phyloP scores from a whole-genome alignment of 1,139 yeast species.

The Sugiyamaella neomexicana region DNA sequence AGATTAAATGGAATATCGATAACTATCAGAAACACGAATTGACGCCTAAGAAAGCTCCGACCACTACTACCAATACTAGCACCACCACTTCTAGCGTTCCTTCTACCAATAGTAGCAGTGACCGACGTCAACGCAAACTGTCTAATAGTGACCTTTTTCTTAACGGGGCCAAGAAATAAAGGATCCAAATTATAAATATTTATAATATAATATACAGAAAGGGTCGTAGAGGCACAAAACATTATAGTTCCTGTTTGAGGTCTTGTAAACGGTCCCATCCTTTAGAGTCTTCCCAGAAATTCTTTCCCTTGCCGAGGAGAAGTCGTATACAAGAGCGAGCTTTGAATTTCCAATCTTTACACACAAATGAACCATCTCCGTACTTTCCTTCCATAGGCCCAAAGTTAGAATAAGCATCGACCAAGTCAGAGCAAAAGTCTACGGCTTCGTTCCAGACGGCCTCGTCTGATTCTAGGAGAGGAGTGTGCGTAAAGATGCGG shows the following conservation, averaged over 20 bases:
- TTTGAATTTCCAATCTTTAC: constrained; percentile 90
- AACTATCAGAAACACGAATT: constrained; percentile 13
- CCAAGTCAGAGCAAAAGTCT: constrained; percentile 73
- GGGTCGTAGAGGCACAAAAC: background rate
- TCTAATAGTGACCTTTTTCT: constrained; percentile 18
- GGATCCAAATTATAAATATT: background rate
- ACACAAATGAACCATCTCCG: constrained; percentile 80
- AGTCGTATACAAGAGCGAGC: constrained; percentile 71
- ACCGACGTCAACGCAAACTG: constrained; percentile 5
- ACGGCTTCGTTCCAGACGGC: constrained; percentile 75
- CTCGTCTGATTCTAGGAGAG: constrained; percentile 65
- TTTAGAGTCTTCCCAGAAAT: constrained; percentile 74
- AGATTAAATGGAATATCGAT: constrained; percentile 46
- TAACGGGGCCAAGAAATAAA: constrained; percentile 3
- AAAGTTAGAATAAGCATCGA: constrained; percentile 82
- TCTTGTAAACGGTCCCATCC: constrained; percentile 70
- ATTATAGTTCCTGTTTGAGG: constrained; percentile 48
- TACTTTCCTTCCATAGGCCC: constrained; percentile 87
- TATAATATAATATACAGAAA: constrained; percentile 1
- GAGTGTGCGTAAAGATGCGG: constrained; percentile 62
- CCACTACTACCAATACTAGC: background rate
- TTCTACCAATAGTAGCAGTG: background rate
- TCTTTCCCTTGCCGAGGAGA: constrained; percentile 75
- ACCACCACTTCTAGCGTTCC: background rate
- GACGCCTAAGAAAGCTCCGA: constrained; percentile 16